Base-by-base conservation (phyloP, 495 filamentous ascomycete genomes). In the Glonium stellatum region DNA sequence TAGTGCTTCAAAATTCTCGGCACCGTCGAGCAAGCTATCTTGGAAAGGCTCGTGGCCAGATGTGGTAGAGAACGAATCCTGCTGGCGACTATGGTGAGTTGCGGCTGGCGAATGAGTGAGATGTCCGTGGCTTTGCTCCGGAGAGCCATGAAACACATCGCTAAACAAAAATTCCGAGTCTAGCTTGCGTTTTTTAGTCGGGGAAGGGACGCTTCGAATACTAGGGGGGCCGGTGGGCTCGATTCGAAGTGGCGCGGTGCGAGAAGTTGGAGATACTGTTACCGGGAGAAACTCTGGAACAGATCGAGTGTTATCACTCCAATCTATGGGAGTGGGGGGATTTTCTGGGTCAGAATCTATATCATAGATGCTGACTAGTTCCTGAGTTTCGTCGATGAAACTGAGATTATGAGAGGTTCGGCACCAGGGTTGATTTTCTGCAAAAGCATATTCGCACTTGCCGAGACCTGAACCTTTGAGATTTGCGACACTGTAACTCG, bases 401-500 rank as follows among this genome's bases (percentile, higher is more conserved):
- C 52, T 64, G 22, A 67, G 58, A 23, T 49, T 55, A 15, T 55
- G 50, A 1, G 53, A 27, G n/a, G 65, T 65, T 4, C 54, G 61
- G 1, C 60, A 50, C 65, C 61, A 67, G 9, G 57, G 54, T 46
- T 67, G 65, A 13, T 47, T 39, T 31, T 46, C 27, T 44, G 58
- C 25, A 47, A 67, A 67, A 37, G 65, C 62, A 46, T 60, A 64
- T 8, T 64, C 64, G n/a, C 53, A 41, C 42, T 67, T 67, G 9
- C 41, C 41, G 19, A 55, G 35, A 15, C 55, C 63, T 22, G 54
- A 41, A 25, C 36, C 60, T 41, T 58, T 57, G 13, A 39, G 27
- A 42, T 48, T 62, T 19, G 18, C 49, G 12, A 48, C 44, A 52
- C 62, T 35, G 27, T 31, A 31, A 31, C 41, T 31, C 35, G 6